A percentile compares a stretch with the other conserved stretches of the same genome.
These are phyloP conservation scores for Leccinum subtestaceum DNA, from an alignment of 768 basidiomycete species.

Conservation along the genomic window DNA sequence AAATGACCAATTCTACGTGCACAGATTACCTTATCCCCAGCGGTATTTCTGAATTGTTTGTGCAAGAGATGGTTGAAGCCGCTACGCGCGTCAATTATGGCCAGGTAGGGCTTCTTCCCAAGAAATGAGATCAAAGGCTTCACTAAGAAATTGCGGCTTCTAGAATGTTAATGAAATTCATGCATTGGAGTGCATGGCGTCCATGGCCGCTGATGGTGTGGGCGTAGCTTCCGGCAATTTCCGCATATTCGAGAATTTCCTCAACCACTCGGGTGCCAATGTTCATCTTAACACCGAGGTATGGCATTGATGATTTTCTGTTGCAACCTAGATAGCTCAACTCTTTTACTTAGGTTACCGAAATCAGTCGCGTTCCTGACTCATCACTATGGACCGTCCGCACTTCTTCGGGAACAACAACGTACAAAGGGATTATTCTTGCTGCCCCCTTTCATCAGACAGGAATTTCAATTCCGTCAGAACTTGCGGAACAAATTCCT, in stretches of 20 bases:
- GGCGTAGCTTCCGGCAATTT: conserved; percentile 79
- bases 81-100: conserved; percentile 85
- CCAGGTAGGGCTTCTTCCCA: conserved; percentile 43
- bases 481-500: conserved; percentile 54
- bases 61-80: conserved; percentile 73
- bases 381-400: conserved; percentile 53
- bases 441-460: conserved; percentile 83
- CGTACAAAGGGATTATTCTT: conserved; percentile 76
- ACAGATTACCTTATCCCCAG: conserved; percentile 53
- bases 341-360: conserved; percentile 42
- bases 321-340: background rate
- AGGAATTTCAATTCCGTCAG: conserved; percentile 48
- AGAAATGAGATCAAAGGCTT: background rate
- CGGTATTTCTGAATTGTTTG: conserved; percentile 57
- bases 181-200: conserved; percentile 67
- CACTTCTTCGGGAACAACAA: conserved; percentile 42
- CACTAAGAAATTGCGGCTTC: background rate
- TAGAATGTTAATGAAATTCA: conserved; percentile 73
- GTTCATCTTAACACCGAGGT: conserved; percentile 72
- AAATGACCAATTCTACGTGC: conserved; percentile 49
- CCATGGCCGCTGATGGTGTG: conserved; percentile 68
- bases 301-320: background rate
- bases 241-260: conserved; percentile 80
- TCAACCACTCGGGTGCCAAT: conserved; percentile 65
- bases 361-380: conserved; percentile 45